Evolutionary conservation across 2,329 filamentous ascomycete species (phyloP).

Genomic region (Cladosporium halotolerans): DNA sequence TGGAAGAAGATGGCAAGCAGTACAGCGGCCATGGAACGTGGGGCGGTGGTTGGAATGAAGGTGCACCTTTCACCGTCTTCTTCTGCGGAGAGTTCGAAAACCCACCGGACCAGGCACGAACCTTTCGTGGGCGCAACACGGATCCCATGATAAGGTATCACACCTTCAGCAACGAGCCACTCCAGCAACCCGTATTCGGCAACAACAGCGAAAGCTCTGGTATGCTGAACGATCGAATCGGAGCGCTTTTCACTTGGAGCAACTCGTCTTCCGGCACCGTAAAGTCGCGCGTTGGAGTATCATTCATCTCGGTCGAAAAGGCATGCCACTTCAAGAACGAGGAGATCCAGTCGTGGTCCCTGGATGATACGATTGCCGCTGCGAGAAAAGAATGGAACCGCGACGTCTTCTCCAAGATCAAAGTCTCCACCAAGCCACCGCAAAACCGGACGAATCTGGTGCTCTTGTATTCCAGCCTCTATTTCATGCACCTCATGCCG

Average conservation of each 20-base stretch:
- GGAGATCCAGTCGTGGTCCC: constrained; percentile 45
- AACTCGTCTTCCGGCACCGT: constrained; percentile 31
- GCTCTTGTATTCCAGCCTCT: constrained; percentile 61
- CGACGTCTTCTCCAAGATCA: constrained; percentile 56
- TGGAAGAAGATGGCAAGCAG: constrained; percentile 40
- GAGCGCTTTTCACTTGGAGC: constrained; percentile 47
- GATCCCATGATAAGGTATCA: constrained; percentile 21
- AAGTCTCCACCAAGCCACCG: constrained; percentile 48
- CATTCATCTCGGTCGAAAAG: constrained; percentile 57
- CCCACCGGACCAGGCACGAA: constrained; percentile 27
- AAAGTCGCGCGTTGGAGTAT: constrained; percentile 56
- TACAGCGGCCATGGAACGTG: constrained; percentile 56
- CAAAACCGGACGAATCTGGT: constrained; percentile 48
- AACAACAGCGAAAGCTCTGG: constrained; percentile 22
- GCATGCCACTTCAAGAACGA: constrained; percentile 54
- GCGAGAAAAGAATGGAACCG: constrained; percentile 54
- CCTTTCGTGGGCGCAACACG: constrained; percentile 29
- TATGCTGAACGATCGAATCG: constrained; percentile 41
- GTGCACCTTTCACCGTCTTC: constrained; percentile 53
- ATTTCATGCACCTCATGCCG: constrained; percentile 63
- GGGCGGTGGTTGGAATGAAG: constrained; percentile 58
- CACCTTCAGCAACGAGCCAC: constrained; percentile 19
- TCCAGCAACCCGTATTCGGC: constrained; percentile 36
- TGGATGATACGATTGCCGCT: constrained; percentile 26
- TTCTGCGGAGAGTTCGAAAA: constrained; percentile 57